Percentiles rank a stretch among this genome's conserved stretches.
Conservation (phyloP, 2,329 filamentous ascomycete genomes). For the Cladophialophora chaetospira region DNA sequence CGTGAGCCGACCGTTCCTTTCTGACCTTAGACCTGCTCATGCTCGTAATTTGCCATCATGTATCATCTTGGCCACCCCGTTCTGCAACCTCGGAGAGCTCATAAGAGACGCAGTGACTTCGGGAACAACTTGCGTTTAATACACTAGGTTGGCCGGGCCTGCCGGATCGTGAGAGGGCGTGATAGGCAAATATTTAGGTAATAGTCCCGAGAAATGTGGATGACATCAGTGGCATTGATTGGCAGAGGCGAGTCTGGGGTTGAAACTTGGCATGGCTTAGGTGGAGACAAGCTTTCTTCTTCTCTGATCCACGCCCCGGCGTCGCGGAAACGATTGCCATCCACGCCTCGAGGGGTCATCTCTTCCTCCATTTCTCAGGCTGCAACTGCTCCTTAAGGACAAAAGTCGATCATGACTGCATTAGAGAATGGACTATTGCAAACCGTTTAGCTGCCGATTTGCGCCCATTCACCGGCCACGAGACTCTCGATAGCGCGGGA, state of each 20-base stretch:
- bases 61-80: not conserved
- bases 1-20: not conserved
- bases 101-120: not conserved
- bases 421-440: not conserved
- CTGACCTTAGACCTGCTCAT: not conserved
- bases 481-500: not conserved
- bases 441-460: not conserved
- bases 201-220: not conserved
- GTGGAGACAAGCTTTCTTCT: not conserved
- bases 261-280: not conserved
- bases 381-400: slow-evolving; percentile 4
- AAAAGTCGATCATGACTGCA: slow-evolving; percentile 13
- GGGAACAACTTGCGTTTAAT: not conserved
- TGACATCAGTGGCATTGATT: not conserved
- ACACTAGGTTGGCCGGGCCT: not conserved
- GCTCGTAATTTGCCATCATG: not conserved
- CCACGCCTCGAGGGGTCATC: not conserved
- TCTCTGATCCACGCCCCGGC: not conserved
- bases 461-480: not conserved
- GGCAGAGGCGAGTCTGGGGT: slow-evolving; percentile 12
- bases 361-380: slow-evolving; percentile 4
- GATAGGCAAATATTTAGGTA: not conserved
- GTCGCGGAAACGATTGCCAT: not conserved
- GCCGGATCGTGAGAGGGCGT: not conserved
- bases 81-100: not conserved